Percentiles rank a stretch among this genome's conserved stretches.
Conservation (phyloP, 2,329 filamentous ascomycete species). For the Nigrograna mackinnonii region DNA sequence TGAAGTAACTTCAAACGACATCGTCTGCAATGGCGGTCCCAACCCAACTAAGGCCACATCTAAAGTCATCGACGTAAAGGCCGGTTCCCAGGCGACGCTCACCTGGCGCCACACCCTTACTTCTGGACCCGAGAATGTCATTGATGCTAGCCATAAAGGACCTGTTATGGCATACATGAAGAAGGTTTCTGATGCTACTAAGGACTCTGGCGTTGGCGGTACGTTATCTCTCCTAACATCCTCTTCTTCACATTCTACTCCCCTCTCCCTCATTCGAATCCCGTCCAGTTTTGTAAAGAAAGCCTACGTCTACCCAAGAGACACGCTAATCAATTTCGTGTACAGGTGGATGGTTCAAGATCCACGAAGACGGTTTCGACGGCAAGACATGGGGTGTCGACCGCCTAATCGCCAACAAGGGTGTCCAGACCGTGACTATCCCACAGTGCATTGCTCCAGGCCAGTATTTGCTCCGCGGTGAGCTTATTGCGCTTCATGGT, state of each 20-base stretch:
- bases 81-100: slow-evolving; percentile 56
- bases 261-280: neutral
- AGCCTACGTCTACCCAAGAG: too few relatives aligned
- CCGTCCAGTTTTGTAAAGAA: neutral
- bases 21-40: slow-evolving; percentile 62
- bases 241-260: too few relatives aligned
- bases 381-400: slow-evolving; percentile 38
- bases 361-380: slow-evolving; percentile 43
- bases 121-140: slow-evolving; percentile 53
- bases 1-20: slow-evolving; percentile 57
- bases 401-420: slow-evolving; percentile 42
- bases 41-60: slow-evolving; percentile 47
- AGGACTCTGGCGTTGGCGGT: slow-evolving; percentile 27
- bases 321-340: neutral
- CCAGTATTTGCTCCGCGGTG: slow-evolving; percentile 47
- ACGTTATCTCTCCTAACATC: slow-evolving; percentile 14
- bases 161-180: slow-evolving; percentile 62
- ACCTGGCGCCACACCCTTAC: slow-evolving; percentile 62
- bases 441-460: slow-evolving; percentile 39
- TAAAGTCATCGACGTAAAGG: slow-evolving; percentile 43
- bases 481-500: slow-evolving; percentile 31
- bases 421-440: slow-evolving; percentile 46
- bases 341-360: slow-evolving; percentile 36
- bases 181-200: slow-evolving; percentile 55
- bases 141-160: slow-evolving; percentile 61